These are phyloP conservation scores for Diutina catenulata DNA, from an alignment of 1,139 yeast species.

Conservation along the genomic window DNA sequence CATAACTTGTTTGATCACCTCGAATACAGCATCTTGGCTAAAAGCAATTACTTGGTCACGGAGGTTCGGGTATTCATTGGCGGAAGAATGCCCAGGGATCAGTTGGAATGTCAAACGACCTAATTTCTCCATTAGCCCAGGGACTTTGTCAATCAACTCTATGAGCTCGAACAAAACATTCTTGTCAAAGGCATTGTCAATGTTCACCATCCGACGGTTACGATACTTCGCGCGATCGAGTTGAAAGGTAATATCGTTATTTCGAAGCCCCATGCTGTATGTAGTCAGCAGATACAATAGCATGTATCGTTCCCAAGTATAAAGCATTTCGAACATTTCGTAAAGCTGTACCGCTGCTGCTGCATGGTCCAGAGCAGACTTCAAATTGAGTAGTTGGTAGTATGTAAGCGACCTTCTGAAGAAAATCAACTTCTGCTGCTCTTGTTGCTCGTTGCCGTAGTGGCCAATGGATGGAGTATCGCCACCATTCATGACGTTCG, in stretches of 20 bases:
- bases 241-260: neutral
- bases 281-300: slow-evolving; percentile 3
- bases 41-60: slow-evolving; percentile 5
- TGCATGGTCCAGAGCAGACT: neutral
- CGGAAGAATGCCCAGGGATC: too few relatives aligned
- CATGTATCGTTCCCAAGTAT: slow-evolving; percentile 16
- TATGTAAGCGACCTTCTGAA: slow-evolving; percentile 25
- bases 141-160: neutral
- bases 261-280: neutral
- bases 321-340: slow-evolving; percentile 26
- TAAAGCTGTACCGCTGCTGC: slow-evolving; percentile 15
- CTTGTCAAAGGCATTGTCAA: slow-evolving; percentile 2
- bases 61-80: too few relatives aligned
- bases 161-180: slow-evolving; percentile 1
- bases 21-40: slow-evolving; percentile 11
- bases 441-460: slow-evolving; percentile 11
- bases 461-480: slow-evolving; percentile 3
- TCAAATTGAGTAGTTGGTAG: slow-evolving; percentile 22
- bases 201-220: neutral
- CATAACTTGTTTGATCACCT: slow-evolving; percentile 15
- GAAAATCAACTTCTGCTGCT: slow-evolving; percentile 24
- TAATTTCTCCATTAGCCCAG: neutral
- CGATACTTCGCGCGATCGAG: slow-evolving; percentile 4
- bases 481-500: slow-evolving; percentile 11
- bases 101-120: neutral